Evolutionary conservation across 345 rosid species (phyloP).

Genomic region (Eucalyptus leucophloia): DNA sequence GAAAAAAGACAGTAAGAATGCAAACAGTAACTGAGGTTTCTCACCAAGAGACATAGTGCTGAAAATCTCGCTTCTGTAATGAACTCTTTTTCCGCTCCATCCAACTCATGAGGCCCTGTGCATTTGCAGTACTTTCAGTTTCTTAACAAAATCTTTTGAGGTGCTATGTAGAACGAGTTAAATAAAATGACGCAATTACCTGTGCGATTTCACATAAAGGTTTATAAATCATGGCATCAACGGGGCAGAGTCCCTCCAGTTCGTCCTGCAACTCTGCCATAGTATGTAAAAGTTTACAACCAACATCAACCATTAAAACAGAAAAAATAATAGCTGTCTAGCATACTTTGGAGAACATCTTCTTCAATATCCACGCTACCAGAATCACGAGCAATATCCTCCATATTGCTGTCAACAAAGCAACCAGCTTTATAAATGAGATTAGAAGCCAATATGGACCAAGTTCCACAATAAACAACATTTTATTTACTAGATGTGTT

Average conservation of each 20-base stretch:
- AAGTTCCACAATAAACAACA: not conserved
- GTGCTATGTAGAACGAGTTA: not conserved
- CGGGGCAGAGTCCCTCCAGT: slow-evolving; percentile 38
- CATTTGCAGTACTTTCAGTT: not conserved
- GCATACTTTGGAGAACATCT: slow-evolving; percentile 70
- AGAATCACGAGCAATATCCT: slow-evolving; percentile 92
- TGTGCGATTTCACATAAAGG: slow-evolving; percentile 71
- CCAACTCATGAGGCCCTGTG: slow-evolving; percentile 70
- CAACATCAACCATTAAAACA: not conserved
- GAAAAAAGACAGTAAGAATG: not conserved
- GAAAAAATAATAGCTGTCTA: not conserved
- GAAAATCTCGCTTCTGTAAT: slow-evolving; percentile 68
- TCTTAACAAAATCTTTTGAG: not conserved
- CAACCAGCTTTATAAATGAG: not conserved
- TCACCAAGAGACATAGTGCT: slow-evolving; percentile 67
- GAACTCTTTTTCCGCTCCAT: slow-evolving; percentile 45
- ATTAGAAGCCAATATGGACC: not conserved
- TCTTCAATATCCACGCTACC: slow-evolving; percentile 87
- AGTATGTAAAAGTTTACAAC: slow-evolving; percentile 5
- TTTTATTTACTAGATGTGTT: not conserved
- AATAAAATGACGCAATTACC: slow-evolving; percentile 11
- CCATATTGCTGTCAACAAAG: slow-evolving; percentile 57
- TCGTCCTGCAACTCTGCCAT: slow-evolving; percentile 69
- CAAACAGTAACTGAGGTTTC: not conserved
- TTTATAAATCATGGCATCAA: slow-evolving; percentile 47